Base-by-base conservation (phyloP, 176 grass and related monocot genomes). In the Typha latifolia region DNA sequence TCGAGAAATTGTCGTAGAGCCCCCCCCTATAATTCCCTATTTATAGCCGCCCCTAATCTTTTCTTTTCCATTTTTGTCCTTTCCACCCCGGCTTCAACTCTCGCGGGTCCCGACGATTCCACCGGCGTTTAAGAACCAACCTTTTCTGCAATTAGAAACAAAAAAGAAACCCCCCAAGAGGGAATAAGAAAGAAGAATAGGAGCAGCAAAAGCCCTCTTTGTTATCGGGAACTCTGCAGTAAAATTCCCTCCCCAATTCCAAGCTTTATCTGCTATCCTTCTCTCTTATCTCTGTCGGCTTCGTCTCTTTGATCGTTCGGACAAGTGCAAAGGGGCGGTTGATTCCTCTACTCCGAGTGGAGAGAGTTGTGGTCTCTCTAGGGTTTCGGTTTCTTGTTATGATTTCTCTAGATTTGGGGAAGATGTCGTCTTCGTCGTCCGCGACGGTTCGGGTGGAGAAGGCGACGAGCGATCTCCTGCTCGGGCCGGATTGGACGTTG, bases 391-490 rank as follows among this genome's bases (percentile, higher is more conserved):
- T 43, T 10, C 53, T 57, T 57, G 16, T 18, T 2, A 57, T 57
- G 22, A 19, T 66, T 14, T 15, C 19, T 66, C 18, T 66, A 20
- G 16, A 20, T 43, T 43, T 43, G 26, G 34, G 50, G 12, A 49
- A 12, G 50, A 75, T 77, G 77, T 47, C 63, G 71, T 49, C 78
- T 62, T 77, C 82, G 47, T 14, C 71, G 49, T 74, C 82, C 47
- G 77, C 62, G 43, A 68, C 71, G 72, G 86, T 90, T 34, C 72
- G 67, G 75, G 91, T 95, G 62, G 91, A 95, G 53, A 95, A 95
- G 84, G 86, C 91, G 21, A 95, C 91, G 31, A 95, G 79, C 83
- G 91, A 90, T 59, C 91, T 95, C 72, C 74, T 95, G 66, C 78
- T 90, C 68, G 86, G 71, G 8, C 90, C 90, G 20, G 90, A 95